These are phyloP conservation scores for Lasiosphaeris hirsuta DNA, from an alignment of 495 filamentous ascomycete species.

Conservation along the genomic window DNA sequence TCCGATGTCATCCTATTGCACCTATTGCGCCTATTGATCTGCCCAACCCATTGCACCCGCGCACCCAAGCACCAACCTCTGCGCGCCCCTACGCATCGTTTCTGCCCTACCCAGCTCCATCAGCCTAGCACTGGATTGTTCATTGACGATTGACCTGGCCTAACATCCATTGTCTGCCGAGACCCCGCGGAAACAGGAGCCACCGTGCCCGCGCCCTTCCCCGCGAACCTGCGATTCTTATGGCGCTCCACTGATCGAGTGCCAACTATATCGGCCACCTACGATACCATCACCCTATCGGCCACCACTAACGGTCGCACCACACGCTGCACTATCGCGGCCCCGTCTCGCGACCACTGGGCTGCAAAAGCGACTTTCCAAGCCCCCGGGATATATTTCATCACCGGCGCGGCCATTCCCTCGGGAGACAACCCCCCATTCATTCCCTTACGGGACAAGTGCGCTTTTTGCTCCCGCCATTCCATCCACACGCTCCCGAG, in stretches of 20 bases:
- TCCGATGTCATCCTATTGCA: neutral
- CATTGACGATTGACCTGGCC: no score
- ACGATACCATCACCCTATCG: neutral
- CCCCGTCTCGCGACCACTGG: neutral
- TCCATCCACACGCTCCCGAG: neutral
- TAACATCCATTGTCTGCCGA: neutral
- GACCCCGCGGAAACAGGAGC: neutral
- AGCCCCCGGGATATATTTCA: neutral
- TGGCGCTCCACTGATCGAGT: slow-evolving; percentile 13
- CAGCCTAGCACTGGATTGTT: no score
- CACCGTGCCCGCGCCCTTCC: neutral
- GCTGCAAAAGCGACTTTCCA: neutral
- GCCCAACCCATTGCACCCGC: no score
- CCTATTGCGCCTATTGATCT: neutral
- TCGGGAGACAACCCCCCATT: neutral
- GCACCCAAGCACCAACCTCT: no score
- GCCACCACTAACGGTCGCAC: slow-evolving; percentile 4
- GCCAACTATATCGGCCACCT: neutral
- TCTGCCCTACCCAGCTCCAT: no score
- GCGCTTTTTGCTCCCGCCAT: neutral
- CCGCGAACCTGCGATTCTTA: slow-evolving; percentile 11
- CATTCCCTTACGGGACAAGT: slow-evolving; percentile 7
- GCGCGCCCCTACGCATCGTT: no score
- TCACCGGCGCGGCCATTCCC: neutral
- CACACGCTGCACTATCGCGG: neutral